Percentiles rank a stretch among this genome's conserved stretches.
Conservation (phyloP, 139 green algal genomes). For the Spirogloea muscicola region DNA sequence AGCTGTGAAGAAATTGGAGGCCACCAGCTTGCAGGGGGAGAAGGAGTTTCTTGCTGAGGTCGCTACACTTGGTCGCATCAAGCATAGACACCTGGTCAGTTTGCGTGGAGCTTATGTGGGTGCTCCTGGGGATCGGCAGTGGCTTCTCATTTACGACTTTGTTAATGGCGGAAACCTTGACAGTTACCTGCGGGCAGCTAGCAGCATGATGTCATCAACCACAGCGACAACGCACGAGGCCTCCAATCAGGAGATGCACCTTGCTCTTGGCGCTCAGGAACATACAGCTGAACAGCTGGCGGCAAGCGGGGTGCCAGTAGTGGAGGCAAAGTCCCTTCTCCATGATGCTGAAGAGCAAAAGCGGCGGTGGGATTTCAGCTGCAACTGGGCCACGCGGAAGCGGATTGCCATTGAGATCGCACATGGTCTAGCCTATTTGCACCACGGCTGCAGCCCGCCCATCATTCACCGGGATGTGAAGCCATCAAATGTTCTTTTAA, state of each 20-base stretch:
- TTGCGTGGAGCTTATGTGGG: constrained; percentile 2
- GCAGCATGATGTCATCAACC: no score
- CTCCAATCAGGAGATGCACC: no score
- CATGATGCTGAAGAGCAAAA: no score
- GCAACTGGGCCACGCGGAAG: no score
- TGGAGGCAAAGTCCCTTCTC: no score
- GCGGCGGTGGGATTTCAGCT: no score
- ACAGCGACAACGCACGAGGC: no score
- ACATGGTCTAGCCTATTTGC: constrained; percentile 15
- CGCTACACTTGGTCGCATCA: constrained; percentile 12
- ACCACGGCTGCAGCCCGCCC: constrained; percentile 4
- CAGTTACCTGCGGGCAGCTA: no score
- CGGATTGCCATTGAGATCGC: background rate
- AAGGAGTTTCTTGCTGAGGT: constrained; percentile 31
- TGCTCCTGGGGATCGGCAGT: no score
- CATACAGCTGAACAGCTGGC: no score
- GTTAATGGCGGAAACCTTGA: constrained; percentile 10
- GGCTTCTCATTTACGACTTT: constrained; percentile 27
- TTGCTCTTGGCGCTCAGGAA: no score
- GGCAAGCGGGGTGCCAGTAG: no score
- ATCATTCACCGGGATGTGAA: constrained; percentile 26
- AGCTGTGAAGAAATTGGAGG: constrained; percentile 18
- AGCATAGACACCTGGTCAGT: constrained; percentile 32
- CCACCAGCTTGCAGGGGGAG: constrained; percentile 16
- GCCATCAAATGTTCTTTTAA: constrained; percentile 10